phyloP scores from a whole-genome alignment of 495 filamentous ascomycete genomes.

The Zalerion maritima region DNA sequence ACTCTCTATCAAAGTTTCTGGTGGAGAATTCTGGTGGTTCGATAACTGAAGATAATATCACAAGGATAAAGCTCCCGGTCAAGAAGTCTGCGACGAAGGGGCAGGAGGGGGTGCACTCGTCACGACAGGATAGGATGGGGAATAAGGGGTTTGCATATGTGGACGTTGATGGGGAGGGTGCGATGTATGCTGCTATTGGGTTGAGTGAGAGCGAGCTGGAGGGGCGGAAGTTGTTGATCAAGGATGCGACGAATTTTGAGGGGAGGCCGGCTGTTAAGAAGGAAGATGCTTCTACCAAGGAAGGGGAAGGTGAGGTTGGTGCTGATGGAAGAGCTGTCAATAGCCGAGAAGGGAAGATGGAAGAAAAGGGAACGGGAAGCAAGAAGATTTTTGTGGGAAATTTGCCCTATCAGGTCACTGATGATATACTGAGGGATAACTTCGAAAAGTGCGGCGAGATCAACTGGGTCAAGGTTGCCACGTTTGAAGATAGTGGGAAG shows the following conservation, averaged over 20 bases:
- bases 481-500: conserved; percentile 92
- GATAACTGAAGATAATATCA: conserved; percentile 57
- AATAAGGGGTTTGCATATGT: conserved; percentile 93
- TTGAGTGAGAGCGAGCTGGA: conserved; percentile 64
- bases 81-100: conserved; percentile 27
- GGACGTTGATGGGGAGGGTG: conserved; percentile 60
- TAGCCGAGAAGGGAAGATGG: no score
- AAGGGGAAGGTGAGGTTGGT: conserved; percentile 6
- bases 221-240: conserved; percentile 76
- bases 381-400: conserved; percentile 88
- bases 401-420: conserved; percentile 69
- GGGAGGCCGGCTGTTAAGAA: conserved; percentile 54
- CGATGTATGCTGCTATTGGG: conserved; percentile 55
- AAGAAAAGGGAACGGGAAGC: conserved; percentile 42
- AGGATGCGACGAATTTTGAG: conserved; percentile 73
- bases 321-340: conserved; percentile 15
- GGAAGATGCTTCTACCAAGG: conserved; percentile 17
- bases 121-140: no score
- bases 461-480: conserved; percentile 67
- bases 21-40: conserved; percentile 44
- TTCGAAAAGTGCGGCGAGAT: conserved; percentile 74
- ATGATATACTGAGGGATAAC: conserved; percentile 62
- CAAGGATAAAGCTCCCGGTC: conserved; percentile 65
- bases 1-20: conserved; percentile 61
- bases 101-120: conserved; percentile 13